These are phyloP conservation scores for Symbiodinium natans DNA, from an alignment of 73 alveolate species.

Conservation along the genomic window DNA sequence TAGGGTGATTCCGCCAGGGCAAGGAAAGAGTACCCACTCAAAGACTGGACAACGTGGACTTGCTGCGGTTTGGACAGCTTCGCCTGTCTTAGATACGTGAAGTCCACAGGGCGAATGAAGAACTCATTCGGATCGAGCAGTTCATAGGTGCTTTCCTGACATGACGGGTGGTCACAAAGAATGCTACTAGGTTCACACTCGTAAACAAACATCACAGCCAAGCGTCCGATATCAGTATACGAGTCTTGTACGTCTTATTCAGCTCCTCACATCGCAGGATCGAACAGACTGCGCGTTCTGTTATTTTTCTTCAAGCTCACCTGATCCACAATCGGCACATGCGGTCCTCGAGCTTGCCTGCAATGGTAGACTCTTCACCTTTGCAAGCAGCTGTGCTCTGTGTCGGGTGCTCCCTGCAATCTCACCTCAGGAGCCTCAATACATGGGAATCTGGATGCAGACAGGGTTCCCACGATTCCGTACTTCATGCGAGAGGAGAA, in stretches of 20 bases:
- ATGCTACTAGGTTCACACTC: neutral
- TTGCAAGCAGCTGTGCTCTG: neutral
- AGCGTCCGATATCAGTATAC: conserved; percentile 48
- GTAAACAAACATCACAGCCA: neutral
- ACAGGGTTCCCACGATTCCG: conserved; percentile 60
- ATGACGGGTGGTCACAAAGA: neutral
- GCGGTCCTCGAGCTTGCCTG: conserved; percentile 40
- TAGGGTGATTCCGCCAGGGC: too few relatives aligned
- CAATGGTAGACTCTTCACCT: conserved; percentile 90
- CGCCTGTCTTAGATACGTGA: conserved; percentile 84
- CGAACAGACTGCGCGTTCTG: neutral
- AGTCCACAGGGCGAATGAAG: conserved; percentile 89
- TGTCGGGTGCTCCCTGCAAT: neutral
- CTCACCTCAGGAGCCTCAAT: neutral
- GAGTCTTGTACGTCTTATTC: conserved; percentile 79
- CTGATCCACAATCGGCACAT: neutral
- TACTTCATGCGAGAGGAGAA: conserved; percentile 89
- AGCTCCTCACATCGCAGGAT: neutral
- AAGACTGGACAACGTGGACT: neutral
- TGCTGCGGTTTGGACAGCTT: neutral
- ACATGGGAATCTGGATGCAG: neutral
- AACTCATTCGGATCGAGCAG: conserved; percentile 54
- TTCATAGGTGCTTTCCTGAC: conserved; percentile 49
- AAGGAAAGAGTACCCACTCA: neutral
- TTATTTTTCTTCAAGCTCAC: neutral